Conservation (phyloP, 1,284 basidiomycete species). For the Spongispora temasekensis region DNA sequence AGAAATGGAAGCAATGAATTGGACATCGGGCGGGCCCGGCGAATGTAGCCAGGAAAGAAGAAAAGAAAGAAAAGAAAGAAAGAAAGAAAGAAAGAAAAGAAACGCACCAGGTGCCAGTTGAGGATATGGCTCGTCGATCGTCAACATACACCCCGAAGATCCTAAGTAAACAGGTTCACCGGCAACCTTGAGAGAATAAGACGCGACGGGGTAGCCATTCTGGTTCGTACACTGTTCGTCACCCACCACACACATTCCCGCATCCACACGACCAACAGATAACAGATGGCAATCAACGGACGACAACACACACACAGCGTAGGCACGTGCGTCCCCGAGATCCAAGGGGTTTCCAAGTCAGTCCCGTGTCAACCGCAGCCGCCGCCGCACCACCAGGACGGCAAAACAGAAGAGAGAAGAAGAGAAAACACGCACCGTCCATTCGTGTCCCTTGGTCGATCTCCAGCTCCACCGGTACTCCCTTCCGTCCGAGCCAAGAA, state of each 20-base stretch:
- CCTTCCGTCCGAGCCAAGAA: constrained; percentile 56
- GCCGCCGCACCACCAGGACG: too few relatives aligned
- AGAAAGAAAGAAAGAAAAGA: background rate
- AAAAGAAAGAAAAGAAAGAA: background rate
- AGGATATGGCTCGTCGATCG: constrained; percentile 59
- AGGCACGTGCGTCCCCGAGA: background rate
- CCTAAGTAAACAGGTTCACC: constrained; percentile 54
- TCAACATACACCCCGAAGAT: constrained; percentile 62
- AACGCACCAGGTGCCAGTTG: constrained; percentile 52
- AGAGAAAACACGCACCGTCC: constrained; percentile 50
- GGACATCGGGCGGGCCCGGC: constrained; percentile 3
- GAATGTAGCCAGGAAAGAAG: background rate
- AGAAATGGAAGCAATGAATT: background rate
- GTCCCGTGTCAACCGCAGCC: background rate
- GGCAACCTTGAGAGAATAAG: constrained; percentile 55
- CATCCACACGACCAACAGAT: background rate
- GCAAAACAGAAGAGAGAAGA: too few relatives aligned
- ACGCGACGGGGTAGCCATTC: constrained; percentile 53
- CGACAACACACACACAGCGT: background rate
- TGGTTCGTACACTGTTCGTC: constrained; percentile 53
- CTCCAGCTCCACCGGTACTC: constrained; percentile 60
- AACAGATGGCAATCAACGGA: too few relatives aligned
- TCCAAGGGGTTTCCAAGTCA: constrained; percentile 1
- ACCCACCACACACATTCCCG: too few relatives aligned
- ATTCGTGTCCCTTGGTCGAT: constrained; percentile 51